A percentile compares a stretch with the other conserved stretches of the same genome.
Evolutionary conservation across 1,139 yeast species (phyloP).

Genomic region (Magnusiomyces paraingens): DNA sequence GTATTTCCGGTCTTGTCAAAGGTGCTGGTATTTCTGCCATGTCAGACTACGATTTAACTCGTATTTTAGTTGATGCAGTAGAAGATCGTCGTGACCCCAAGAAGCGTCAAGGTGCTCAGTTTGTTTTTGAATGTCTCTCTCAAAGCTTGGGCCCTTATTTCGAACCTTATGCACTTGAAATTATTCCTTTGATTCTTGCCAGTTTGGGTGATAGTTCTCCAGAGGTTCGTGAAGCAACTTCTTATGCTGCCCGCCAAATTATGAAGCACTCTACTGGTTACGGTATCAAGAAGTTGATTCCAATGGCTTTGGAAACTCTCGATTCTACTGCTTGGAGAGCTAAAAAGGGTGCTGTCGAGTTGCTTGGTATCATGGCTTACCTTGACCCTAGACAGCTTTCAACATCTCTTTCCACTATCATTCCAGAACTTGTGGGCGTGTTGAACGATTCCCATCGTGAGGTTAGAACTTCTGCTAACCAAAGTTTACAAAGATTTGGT

Average conservation of each 20-base stretch:
- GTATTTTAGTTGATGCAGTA: constrained; percentile 74
- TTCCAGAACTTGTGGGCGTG: constrained; percentile 94
- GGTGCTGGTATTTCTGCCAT: constrained; percentile 81
- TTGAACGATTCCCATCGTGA: constrained; percentile 94
- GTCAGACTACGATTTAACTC: constrained; percentile 66
- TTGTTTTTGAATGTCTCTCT: constrained; percentile 80
- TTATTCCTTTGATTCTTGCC: constrained; percentile 72
- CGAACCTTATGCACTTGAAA: constrained; percentile 90
- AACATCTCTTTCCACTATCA: constrained; percentile 77
- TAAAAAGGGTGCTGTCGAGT: constrained; percentile 92
- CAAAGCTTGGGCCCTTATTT: constrained; percentile 65
- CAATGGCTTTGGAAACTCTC: constrained; percentile 77
- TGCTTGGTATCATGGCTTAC: constrained; percentile 96
- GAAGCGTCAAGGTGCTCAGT: constrained; percentile 83
- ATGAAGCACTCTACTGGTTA: constrained; percentile 89
- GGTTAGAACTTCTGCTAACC: constrained; percentile 92
- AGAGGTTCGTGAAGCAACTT: constrained; percentile 87
- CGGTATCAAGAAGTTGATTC: constrained; percentile 88
- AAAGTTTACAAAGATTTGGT: constrained; percentile 82
- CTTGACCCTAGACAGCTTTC: constrained; percentile 92
- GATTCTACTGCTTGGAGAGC: constrained; percentile 95
- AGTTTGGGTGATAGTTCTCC: constrained; percentile 78
- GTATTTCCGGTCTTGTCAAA: constrained; percentile 85
- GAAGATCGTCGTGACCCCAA: constrained; percentile 75
- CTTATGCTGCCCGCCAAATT: constrained; percentile 75